Evolutionary conservation across 805 yeast species (phyloP).

Genomic region (Yamadazyma scolyti): DNA sequence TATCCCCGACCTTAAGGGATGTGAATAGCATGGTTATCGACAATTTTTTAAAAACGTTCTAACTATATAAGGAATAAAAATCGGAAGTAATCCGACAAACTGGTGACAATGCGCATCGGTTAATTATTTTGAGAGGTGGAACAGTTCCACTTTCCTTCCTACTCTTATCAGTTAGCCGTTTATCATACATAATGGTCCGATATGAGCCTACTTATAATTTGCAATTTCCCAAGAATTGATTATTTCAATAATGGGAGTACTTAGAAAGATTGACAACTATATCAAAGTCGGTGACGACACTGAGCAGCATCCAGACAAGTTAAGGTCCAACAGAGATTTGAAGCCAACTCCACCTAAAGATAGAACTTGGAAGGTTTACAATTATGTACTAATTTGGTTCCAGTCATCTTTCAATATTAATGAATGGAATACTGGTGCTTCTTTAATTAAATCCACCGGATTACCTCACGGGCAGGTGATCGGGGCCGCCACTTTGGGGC

Average conservation of each 20-base stretch:
- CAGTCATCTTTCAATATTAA: constrained; percentile 10
- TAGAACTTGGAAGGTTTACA: constrained; percentile 11
- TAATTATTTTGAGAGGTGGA: not conserved
- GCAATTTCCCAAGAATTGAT: not conserved
- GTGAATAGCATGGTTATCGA: constrained; percentile 2
- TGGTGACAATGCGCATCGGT: not conserved
- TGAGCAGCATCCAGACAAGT: constrained; percentile 5
- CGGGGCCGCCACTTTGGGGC: constrained; percentile 9
- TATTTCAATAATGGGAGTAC: constrained; percentile 1
- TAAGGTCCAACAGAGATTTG: constrained; percentile 11
- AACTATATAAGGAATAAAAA: not conserved
- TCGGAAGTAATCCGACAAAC: not conserved
- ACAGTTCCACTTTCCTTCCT: not conserved
- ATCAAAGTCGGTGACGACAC: constrained; percentile 9
- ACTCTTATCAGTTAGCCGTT: too few relatives aligned
- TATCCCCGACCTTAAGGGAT: constrained; percentile 7
- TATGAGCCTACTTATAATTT: not conserved
- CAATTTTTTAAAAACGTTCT: too few relatives aligned
- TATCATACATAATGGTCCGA: not conserved
- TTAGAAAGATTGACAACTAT: constrained; percentile 8
- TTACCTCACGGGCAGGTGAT: constrained; percentile 12
- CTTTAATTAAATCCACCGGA: constrained; percentile 8
- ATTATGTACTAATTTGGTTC: constrained; percentile 11
- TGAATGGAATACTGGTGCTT: constrained; percentile 12
- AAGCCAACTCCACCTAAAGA: constrained; percentile 12